Base-by-base conservation (phyloP, 768 basidiomycete genomes). In the Mycena rosella region DNA sequence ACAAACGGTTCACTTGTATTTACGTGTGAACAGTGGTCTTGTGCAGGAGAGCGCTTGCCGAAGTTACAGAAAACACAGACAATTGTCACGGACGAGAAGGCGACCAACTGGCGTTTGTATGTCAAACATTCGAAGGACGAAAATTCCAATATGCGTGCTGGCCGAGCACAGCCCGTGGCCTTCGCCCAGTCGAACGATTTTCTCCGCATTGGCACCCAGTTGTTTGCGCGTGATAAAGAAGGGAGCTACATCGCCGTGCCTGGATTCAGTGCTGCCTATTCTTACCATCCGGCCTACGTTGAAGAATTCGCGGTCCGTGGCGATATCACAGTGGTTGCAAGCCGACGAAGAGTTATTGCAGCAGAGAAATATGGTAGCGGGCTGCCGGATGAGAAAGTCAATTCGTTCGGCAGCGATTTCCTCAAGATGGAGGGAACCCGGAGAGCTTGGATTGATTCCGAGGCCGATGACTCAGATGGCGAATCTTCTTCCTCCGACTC, bases 191-290 rank as follows among this genome's bases (percentile, higher is more conserved):
- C 45, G 3, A 45, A 47, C 26, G 2, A 67, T 14, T 24, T 60
- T 26, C 40, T 71, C 52, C 65, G 72, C 51, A 64, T 73, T 42
- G 63, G 70, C 5, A 29, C 65, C 2, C 69, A 67, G 17, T 24
- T 66, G 18, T 63, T 70, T 27, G 20, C 14, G 1, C 65, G 58
- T 5, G 55, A 67, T 24, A n/a, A 54, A 3, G 15, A 3, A 5
- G 55, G 56, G 24, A 49, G 66, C 20, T 70, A 65, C 30, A 58
- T 51, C 2, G 30, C 58, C 9, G 34, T 65, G 11, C 42, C 40
- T 24, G 62, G 62, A 3, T 34, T 60, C 34, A 49, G 18, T 24
- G 38, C 20, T 29, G 11, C 40, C 8, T 29, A 8, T 13, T 18
- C 44, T 9, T 22, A 48, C 49, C 66, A 52, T 24, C 30, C 67